Evolutionary conservation across 78 protist genomes (phyloP), one percentile per base, ranked within the genome.

Genomic region (Parvularia atlantis): DNA sequence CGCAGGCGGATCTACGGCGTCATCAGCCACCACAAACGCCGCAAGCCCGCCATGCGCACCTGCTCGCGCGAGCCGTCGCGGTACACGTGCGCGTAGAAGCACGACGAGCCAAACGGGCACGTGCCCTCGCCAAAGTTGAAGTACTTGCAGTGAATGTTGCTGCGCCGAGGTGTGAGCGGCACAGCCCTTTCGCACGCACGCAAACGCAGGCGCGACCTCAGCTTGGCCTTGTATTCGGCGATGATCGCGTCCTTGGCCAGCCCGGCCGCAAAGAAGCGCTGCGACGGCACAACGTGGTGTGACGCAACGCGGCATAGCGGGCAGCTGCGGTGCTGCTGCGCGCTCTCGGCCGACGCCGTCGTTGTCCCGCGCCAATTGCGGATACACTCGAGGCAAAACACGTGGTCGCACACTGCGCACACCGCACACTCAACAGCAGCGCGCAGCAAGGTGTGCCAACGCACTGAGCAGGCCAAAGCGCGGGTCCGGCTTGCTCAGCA

Each of bases 1-100:
- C n/a, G n/a, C n/a, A n/a, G n/a, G n/a, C n/a, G n/a, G n/a, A n/a
- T n/a, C n/a, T n/a, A n/a, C n/a, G n/a, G n/a, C n/a, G n/a, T n/a
- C n/a, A n/a, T n/a, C n/a, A n/a, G n/a, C n/a, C n/a, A n/a, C n/a
- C n/a, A n/a, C n/a, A n/a, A n/a, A n/a, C n/a, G n/a, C n/a, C n/a
- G n/a, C n/a, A n/a, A n/a, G n/a, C n/a, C n/a, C n/a, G n/a, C n/a
- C n/a, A n/a, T n/a, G n/a, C n/a, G n/a, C n/a, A n/a, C n/a, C n/a
- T n/a, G n/a, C n/a, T 52, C 57, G n/a, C 4, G 40, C 20, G 72
- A 0, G 59, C 72, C 72, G 72, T 67, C 72, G 63, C 44, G 57
- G 41, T 30, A n/a, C 9, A 22, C 72, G 40, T 67, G 72, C 37
- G 30, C 13, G 59, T 67, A 67, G 59, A 67, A 67, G 72, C 72